Evolutionary conservation across 2,329 filamentous ascomycete species (phyloP).

Genomic region (Penicillium sp.): DNA sequence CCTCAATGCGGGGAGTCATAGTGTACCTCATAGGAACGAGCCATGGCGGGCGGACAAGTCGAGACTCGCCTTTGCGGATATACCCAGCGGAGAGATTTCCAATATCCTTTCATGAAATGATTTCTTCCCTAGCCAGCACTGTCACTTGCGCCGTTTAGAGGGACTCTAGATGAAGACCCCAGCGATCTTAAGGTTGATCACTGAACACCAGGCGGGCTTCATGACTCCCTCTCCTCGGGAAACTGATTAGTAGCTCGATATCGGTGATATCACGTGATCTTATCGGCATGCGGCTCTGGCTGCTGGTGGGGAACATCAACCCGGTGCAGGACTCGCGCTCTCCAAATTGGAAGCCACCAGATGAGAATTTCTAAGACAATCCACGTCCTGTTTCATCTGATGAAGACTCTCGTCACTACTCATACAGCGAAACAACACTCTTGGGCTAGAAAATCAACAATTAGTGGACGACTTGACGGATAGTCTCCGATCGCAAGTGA

Average conservation of each 20-base stretch:
- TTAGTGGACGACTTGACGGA: too few species aligned
- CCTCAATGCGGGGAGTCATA: background rate
- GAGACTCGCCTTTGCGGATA: slow-evolving; percentile 25
- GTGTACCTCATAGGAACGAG: slow-evolving; percentile 37
- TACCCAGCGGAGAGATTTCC: slow-evolving; percentile 14
- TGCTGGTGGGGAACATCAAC: too few species aligned
- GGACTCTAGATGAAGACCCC: slow-evolving; percentile 12
- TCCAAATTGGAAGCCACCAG: too few species aligned
- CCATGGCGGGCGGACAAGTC: slow-evolving; percentile 28
- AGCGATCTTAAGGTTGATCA: slow-evolving; percentile 11
- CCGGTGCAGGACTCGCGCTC: too few species aligned
- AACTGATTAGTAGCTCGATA: slow-evolving; percentile 6
- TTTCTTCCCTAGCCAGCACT: slow-evolving; percentile 10
- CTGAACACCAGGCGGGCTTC: slow-evolving; percentile 7
- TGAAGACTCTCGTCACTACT: too few species aligned
- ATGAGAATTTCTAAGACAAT: too few species aligned
- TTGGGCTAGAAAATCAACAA: too few species aligned
- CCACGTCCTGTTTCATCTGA: too few species aligned
- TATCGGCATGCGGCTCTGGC: background rate
- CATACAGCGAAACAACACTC: too few species aligned
- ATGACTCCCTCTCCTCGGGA: slow-evolving; percentile 18
- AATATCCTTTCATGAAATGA: slow-evolving; percentile 27
- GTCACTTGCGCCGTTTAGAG: slow-evolving; percentile 11
- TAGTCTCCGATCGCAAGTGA: background rate
- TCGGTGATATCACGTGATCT: slow-evolving; percentile 21